Conservation (phyloP, 1,139 yeast species). For the Geotrichum restrictum region DNA sequence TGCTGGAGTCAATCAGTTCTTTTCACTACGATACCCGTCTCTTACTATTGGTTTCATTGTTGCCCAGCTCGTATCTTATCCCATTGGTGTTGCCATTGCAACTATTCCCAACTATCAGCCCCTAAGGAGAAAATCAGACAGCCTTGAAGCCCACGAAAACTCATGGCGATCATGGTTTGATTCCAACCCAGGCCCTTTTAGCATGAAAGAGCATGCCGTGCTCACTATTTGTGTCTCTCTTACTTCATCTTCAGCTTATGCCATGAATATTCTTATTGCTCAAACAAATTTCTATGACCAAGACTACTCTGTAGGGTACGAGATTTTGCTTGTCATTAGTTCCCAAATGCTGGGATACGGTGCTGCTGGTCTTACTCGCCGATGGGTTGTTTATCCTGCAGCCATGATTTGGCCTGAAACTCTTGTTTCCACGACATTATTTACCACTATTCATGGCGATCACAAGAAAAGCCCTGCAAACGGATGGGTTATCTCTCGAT, state of each 20-base stretch:
- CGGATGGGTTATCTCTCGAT: conserved; percentile 44
- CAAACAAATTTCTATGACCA: conserved; percentile 45
- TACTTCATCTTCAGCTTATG: conserved; percentile 46
- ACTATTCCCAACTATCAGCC: conserved; percentile 30
- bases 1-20: conserved; percentile 49
- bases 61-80: conserved; percentile 51
- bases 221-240: conserved; percentile 53
- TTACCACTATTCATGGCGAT: conserved; percentile 29
- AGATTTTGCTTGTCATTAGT: conserved; percentile 30
- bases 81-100: conserved; percentile 44
- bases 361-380: conserved; percentile 49
- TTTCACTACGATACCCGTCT: conserved; percentile 49
- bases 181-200: conserved; percentile 56
- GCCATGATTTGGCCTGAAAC: conserved; percentile 52
- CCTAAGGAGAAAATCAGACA: conserved; percentile 37
- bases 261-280: conserved; percentile 48
- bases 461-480: conserved; percentile 48
- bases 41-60: conserved; percentile 46
- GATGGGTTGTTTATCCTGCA: conserved; percentile 49
- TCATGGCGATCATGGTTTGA: conserved; percentile 34
- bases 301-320: conserved; percentile 49
- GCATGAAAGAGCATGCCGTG: conserved; percentile 50
- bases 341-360: conserved; percentile 37
- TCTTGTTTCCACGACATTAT: conserved; percentile 35
- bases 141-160: conserved; percentile 38